phyloP scores from a whole-genome alignment of 2,329 filamentous ascomycete genomes.

The Fusarium proliferatum region DNA sequence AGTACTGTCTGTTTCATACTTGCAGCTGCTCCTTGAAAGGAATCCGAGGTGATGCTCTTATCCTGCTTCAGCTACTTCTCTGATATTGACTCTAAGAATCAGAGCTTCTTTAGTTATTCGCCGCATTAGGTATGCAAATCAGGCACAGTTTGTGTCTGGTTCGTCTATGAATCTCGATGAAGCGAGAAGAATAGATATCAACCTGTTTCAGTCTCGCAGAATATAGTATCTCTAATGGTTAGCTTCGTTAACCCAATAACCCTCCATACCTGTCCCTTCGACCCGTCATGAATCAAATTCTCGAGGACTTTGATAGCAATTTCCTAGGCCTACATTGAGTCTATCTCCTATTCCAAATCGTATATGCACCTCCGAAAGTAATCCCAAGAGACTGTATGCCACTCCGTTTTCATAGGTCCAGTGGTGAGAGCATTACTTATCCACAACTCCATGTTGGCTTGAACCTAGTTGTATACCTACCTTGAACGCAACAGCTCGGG shows the following conservation, averaged over 20 bases:
- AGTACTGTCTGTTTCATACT: neutral
- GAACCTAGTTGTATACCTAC: neutral
- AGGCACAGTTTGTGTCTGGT: fast-evolving
- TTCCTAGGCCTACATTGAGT: too few species aligned
- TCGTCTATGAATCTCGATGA: fast-evolving
- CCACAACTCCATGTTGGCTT: neutral
- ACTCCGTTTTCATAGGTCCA: neutral
- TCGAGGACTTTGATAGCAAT: neutral
- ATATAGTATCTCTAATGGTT: fast-evolving
- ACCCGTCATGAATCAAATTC: too few species aligned
- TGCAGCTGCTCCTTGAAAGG: neutral
- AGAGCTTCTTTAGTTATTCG: too few species aligned
- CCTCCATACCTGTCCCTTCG: neutral
- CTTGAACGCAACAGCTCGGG: neutral
- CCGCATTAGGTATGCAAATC: neutral
- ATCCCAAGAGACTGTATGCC: too few species aligned
- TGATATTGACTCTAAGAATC: neutral
- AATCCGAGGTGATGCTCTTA: neutral
- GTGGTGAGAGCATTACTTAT: neutral
- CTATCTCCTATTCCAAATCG: neutral
- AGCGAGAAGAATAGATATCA: neutral
- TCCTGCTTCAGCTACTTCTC: fast-evolving
- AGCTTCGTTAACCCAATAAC: neutral
- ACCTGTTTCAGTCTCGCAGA: neutral
- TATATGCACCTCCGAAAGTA: neutral